Evolutionary conservation across 2,329 filamentous ascomycete species (phyloP), one percentile per base, ranked within the genome.

Genomic region (Xylariaceae sp.): DNA sequence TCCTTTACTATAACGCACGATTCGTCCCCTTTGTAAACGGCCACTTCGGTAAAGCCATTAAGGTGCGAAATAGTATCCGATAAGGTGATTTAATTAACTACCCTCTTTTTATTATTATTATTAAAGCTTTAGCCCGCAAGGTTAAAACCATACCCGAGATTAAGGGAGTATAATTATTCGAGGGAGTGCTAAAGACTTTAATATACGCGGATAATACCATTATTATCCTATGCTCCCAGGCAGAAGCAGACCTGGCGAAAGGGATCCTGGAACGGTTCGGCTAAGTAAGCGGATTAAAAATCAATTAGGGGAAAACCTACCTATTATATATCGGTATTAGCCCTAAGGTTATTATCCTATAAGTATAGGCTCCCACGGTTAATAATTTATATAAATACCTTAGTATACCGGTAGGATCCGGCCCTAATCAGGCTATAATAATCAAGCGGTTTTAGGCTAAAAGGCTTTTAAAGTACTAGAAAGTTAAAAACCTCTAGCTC

Each of bases 401-500:
- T n/a, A n/a, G n/a, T n/a, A n/a, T n/a, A n/a, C n/a, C n/a, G n/a
- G n/a, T n/a, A n/a, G n/a, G n/a, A n/a, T n/a, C n/a, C n/a, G n/a
- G 5, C 19, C 7, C 5, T 17, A 26, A 33, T 12, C 12, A 26
- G 17, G 15, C 16, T 33, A 33, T 33, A 16, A 16, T 10, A 25
- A 33, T 33, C 12, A 32, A 12, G 5, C 15, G 26, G 9, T 26
- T 26, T 16, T 33, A 15, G 26, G 17, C 6, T 15, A 33, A 33
- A 32, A 22, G 11, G 13, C 11, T 22, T 10, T 9, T 22, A 24
- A 32, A 22, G 17, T 22, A 11, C 15, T 19, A 22, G n/a, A 32
- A 32, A 24, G 19, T 32, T 22, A 32, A 32, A 32, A 32, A 32
- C 30, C n/a, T 22, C 5, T 32, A 32, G 14, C 17, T 32, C 13